Conservation (phyloP, 331 rosid species). For the Stylosanthes scabra region DNA sequence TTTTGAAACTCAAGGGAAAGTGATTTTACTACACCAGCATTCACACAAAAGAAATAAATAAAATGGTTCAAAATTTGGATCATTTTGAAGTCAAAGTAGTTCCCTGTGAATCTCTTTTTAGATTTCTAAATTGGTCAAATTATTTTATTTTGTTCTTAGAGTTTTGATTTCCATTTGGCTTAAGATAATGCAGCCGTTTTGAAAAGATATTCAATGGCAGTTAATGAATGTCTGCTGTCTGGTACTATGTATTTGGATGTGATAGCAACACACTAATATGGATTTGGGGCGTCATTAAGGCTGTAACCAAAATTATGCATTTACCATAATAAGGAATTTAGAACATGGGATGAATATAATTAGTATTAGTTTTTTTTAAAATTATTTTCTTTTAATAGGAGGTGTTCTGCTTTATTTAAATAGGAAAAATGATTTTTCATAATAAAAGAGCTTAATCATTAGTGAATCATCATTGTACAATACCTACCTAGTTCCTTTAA, state of each 20-base stretch:
- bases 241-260: not conserved
- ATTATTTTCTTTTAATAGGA: too few species aligned
- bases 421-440: too few species aligned
- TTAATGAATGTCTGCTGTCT: not conserved
- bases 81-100: too few species aligned
- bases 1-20: not conserved
- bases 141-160: not conserved
- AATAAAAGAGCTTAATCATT: too few species aligned
- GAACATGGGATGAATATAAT: not conserved
- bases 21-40: not conserved
- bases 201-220: not conserved
- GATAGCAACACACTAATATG: not conserved
- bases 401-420: too few species aligned
- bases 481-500: too few species aligned
- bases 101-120: not conserved
- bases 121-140: not conserved
- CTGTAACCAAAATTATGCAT: not conserved
- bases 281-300: not conserved
- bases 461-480: too few species aligned
- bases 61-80: too few species aligned
- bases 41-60: not conserved
- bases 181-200: not conserved
- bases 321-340: not conserved
- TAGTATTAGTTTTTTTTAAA: too few species aligned
- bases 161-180: constrained; percentile 1